A percentile compares a stretch with the other conserved stretches of the same genome.
phyloP scores from a whole-genome alignment of 2,329 filamentous ascomycete genomes.

The Cadophora malorum region DNA sequence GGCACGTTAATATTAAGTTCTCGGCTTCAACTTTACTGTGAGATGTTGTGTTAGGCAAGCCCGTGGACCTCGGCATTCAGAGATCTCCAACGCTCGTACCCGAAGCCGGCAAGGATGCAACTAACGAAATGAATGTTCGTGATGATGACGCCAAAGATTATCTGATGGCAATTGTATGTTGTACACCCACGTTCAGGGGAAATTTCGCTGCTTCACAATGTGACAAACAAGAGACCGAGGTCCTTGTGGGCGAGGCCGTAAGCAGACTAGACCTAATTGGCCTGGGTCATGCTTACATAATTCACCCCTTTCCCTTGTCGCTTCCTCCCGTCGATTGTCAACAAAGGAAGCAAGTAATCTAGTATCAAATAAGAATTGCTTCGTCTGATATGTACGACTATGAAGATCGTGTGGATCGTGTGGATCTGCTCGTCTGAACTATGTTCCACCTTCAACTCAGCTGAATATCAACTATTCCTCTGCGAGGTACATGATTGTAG shows the following conservation, averaged over 20 bases:
- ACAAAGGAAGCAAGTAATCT: background rate
- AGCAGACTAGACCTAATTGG: background rate
- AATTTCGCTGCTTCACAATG: background rate
- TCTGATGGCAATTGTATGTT: background rate
- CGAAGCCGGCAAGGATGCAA: background rate
- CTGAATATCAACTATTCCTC: too few relatives aligned
- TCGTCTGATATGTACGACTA: background rate
- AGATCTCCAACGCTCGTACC: conserved; percentile 7
- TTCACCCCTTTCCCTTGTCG: background rate
- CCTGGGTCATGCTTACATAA: background rate
- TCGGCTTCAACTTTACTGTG: background rate
- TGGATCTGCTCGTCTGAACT: too few relatives aligned
- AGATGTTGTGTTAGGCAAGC: background rate
- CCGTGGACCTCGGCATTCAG: conserved; percentile 10
- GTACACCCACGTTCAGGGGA: background rate
- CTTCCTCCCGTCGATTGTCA: background rate
- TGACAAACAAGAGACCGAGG: background rate
- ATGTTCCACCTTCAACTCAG: background rate
- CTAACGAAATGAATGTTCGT: background rate
- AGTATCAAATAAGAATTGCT: background rate
- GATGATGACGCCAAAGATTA: background rate
- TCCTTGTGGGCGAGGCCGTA: background rate
- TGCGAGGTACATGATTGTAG: too few relatives aligned
- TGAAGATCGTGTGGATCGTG: too few relatives aligned
- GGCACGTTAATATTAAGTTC: background rate